Conservation (phyloP, 768 basidiomycete genomes). For the Pleurotus platypus region DNA sequence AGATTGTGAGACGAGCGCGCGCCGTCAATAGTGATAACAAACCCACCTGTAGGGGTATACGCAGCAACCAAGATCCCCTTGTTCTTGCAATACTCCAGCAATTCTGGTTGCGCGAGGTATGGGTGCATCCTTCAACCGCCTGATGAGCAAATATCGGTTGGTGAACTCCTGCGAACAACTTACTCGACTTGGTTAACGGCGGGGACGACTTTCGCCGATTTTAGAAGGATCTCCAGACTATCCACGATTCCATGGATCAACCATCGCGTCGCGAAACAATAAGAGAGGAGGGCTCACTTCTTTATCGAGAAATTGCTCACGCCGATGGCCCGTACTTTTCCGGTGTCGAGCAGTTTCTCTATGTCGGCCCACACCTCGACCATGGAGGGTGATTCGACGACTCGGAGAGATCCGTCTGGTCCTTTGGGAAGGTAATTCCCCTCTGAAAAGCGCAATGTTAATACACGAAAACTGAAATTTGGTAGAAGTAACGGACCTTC, state of each 20-base stretch:
- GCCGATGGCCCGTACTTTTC: slow-evolving; percentile 48
- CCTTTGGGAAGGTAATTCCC: slow-evolving; percentile 20
- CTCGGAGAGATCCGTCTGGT: slow-evolving; percentile 30
- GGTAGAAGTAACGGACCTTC: slow-evolving; percentile 19
- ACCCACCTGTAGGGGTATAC: slow-evolving; percentile 43
- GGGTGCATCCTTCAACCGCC: slow-evolving; percentile 33
- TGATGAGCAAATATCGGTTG: slow-evolving; percentile 11
- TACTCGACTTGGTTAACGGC: slow-evolving; percentile 49
- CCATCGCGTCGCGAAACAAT: neutral
- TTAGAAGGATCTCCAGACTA: slow-evolving; percentile 36
- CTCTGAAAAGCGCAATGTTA: slow-evolving; percentile 5
- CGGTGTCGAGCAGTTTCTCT: slow-evolving; percentile 44
- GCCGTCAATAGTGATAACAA: too few relatives aligned
- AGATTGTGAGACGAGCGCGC: neutral
- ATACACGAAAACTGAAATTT: too few relatives aligned
- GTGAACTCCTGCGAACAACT: slow-evolving; percentile 8
- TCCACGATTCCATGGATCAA: neutral
- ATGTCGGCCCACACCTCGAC: slow-evolving; percentile 47
- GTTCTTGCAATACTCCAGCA: slow-evolving; percentile 41
- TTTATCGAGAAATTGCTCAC: slow-evolving; percentile 61
- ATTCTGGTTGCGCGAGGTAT: slow-evolving; percentile 45
- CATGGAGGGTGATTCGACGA: slow-evolving; percentile 28
- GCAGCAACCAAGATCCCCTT: slow-evolving; percentile 49
- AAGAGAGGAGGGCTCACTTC: slow-evolving; percentile 28
- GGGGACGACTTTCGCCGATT: slow-evolving; percentile 38